A percentile compares a stretch with the other conserved stretches of the same genome.
Conservation (phyloP, 139 green algal species). For the Haematococcus lacustris region DNA sequence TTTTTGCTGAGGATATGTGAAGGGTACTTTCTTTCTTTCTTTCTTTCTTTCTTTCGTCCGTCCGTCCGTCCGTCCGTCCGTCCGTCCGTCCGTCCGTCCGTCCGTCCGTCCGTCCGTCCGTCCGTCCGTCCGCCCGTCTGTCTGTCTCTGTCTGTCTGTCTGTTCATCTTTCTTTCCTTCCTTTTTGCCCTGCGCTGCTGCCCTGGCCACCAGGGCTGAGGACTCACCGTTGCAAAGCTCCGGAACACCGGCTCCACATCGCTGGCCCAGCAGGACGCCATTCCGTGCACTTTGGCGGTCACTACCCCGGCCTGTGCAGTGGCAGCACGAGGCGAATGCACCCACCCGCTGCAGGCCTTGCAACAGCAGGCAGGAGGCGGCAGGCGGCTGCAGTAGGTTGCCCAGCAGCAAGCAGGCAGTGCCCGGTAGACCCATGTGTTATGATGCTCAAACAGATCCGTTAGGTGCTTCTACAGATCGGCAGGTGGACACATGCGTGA, state of each 20-base stretch:
- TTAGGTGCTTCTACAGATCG: too few relatives aligned
- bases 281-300: not conserved
- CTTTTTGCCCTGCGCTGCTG: not conserved
- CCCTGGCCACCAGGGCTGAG: not conserved
- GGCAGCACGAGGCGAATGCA: not conserved
- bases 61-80: conserved; percentile 2
- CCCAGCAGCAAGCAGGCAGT: too few relatives aligned
- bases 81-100: conserved; percentile 5
- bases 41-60: not conserved
- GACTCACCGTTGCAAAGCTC: not conserved
- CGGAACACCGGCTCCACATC: not conserved
- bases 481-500: too few relatives aligned
- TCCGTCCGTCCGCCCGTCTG: too few relatives aligned
- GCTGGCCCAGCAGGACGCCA: not conserved
- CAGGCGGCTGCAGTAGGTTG: too few relatives aligned
- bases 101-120: conserved; percentile 8
- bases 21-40: not conserved
- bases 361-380: too few relatives aligned
- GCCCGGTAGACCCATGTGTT: too few relatives aligned
- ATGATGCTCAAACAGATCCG: too few relatives aligned
- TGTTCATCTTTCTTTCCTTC: not conserved
- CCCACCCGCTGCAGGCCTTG: not conserved
- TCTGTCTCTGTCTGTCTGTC: conserved; percentile 1
- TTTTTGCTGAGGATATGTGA: too few relatives aligned
- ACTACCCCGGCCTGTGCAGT: not conserved